phyloP scores from a whole-genome alignment of 176 grass and related monocot species.

The Elymus sibiricus region DNA sequence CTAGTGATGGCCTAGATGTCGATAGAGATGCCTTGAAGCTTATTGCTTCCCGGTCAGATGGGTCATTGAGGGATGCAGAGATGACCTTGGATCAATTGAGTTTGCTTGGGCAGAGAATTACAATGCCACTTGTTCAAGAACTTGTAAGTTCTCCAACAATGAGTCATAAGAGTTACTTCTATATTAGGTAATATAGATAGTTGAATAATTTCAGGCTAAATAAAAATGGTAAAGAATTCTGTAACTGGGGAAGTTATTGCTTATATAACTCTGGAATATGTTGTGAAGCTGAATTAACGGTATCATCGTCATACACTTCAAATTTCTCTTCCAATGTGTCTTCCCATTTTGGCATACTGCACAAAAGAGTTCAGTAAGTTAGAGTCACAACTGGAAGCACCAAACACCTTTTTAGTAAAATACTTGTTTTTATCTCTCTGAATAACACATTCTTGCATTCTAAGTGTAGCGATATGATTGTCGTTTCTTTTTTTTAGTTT shows the following conservation, averaged over 20 bases:
- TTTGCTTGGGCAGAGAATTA: constrained; percentile 88
- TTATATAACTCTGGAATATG: constrained; percentile 4
- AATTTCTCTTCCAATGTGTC: not conserved
- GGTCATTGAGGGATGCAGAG: constrained; percentile 87
- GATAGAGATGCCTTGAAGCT: constrained; percentile 92
- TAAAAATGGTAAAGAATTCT: not conserved
- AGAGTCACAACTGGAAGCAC: not conserved
- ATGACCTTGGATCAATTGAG: constrained; percentile 98
- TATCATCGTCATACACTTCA: not conserved
- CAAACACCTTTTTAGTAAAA: not conserved
- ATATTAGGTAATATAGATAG: not conserved
- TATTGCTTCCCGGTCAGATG: constrained; percentile 88
- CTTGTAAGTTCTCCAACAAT: constrained; percentile 64
- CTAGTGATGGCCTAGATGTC: constrained; percentile 79
- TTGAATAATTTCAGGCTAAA: not conserved
- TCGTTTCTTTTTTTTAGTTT: not conserved
- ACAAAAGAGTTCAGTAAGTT: not conserved
- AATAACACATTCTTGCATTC: constrained; percentile 10
- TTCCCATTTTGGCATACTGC: not conserved
- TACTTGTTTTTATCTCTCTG: not conserved
- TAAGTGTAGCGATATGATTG: not conserved
- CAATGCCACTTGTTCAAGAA: constrained; percentile 87
- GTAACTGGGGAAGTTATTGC: not conserved
- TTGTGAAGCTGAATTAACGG: not conserved
- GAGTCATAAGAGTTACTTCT: not conserved